phyloP scores from a whole-genome alignment of 73 alveolate species.

The Tetrahymena borealis region DNA sequence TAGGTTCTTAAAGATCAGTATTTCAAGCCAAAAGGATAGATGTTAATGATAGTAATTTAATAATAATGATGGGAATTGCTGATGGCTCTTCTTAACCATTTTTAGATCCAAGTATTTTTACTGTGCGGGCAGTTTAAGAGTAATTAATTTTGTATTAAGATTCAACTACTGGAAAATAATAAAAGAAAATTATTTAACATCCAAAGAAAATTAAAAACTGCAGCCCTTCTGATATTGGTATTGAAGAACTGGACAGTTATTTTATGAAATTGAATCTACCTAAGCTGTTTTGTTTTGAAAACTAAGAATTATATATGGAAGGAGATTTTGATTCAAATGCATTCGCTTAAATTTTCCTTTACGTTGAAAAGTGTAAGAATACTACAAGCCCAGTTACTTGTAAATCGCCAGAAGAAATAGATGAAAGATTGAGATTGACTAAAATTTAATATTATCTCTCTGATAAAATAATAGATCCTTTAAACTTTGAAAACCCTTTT shows the following conservation, averaged over 20 bases:
- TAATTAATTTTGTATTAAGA: neutral
- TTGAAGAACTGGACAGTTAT: neutral
- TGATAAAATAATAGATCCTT: neutral
- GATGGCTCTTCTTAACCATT: neutral
- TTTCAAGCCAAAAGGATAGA: neutral
- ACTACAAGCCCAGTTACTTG: neutral
- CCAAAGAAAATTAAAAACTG: neutral
- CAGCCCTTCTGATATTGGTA: neutral
- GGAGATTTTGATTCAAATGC: neutral
- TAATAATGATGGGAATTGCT: neutral
- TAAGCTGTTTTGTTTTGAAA: neutral
- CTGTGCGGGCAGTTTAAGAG: neutral
- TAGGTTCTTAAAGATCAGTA: neutral
- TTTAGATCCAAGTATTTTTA: neutral
- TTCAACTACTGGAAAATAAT: neutral
- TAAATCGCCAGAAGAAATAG: neutral
- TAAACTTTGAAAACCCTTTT: neutral
- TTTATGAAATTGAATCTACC: neutral
- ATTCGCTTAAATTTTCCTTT: neutral
- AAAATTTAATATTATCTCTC: neutral
- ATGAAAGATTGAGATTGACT: neutral
- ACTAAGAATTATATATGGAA: neutral
- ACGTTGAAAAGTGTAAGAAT: neutral
- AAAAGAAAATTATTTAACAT: neutral
- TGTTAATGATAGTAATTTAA: neutral